phyloP scores from a whole-genome alignment of 2,329 filamentous ascomycete genomes.

The Aspergillus puulaauensis region DNA sequence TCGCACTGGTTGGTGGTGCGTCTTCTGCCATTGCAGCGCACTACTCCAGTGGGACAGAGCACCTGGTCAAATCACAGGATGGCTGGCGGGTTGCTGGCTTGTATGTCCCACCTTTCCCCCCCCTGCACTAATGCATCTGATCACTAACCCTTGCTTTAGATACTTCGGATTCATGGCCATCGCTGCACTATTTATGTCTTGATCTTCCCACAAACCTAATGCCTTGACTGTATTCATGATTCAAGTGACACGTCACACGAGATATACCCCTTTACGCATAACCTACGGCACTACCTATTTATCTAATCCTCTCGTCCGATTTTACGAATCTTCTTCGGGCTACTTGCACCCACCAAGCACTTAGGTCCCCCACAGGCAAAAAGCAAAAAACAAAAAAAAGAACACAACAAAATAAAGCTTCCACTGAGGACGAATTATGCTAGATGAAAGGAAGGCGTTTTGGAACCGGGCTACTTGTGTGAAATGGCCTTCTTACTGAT shows the following conservation, averaged over 20 bases:
- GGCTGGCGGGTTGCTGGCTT: slow-evolving; percentile 40
- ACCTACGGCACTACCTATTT: neutral
- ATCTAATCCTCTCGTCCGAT: neutral
- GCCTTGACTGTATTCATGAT: neutral
- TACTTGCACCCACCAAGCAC: neutral
- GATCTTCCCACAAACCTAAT: slow-evolving; percentile 3
- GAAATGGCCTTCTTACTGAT: neutral
- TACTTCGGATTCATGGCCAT: slow-evolving; percentile 43
- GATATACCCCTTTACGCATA: neutral
- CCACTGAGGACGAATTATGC: neutral
- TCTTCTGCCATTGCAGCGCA: slow-evolving; percentile 42
- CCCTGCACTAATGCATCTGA: neutral
- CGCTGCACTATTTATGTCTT: slow-evolving; percentile 40
- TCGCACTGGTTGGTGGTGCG: slow-evolving; percentile 53
- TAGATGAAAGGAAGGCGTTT: neutral
- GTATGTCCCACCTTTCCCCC: slow-evolving; percentile 28
- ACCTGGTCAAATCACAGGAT: slow-evolving; percentile 37
- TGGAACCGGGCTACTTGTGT: neutral
- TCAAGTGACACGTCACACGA: neutral
- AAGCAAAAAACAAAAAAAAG: too few relatives aligned
- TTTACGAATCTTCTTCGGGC: neutral
- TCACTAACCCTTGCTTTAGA: slow-evolving; percentile 19
- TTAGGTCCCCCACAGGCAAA: neutral
- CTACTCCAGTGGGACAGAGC: slow-evolving; percentile 34
- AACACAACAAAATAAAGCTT: too few relatives aligned